These are phyloP conservation scores for Trichoderma hamatum DNA, from an alignment of 2,329 filamentous ascomycete species.

Conservation along the genomic window DNA sequence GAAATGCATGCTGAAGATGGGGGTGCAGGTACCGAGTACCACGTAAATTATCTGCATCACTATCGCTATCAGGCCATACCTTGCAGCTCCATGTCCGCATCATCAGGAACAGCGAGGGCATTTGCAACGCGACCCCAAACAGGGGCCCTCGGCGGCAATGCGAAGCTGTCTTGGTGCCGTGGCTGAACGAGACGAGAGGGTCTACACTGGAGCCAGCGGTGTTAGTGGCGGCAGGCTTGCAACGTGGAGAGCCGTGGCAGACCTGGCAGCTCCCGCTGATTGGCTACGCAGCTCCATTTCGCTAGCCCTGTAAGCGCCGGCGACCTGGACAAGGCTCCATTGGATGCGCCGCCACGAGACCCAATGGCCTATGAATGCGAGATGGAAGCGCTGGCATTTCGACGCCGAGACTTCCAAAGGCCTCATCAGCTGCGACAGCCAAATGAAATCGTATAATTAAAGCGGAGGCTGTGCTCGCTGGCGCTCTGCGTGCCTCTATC, in stretches of 20 bases:
- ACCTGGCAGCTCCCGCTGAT: constrained; percentile 14
- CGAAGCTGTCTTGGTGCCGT: constrained; percentile 5
- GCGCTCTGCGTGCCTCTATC: neutral
- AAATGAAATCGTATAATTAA: constrained; percentile 2
- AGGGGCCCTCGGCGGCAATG: constrained; percentile 20
- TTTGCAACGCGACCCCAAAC: constrained; percentile 10
- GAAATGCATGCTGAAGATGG: neutral
- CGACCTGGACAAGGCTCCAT: constrained; percentile 15
- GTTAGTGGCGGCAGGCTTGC: constrained; percentile 26
- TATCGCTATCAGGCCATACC: neutral
- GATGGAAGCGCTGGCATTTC: constrained; percentile 29
- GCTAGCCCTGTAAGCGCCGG: constrained; percentile 27
- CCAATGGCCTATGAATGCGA: constrained; percentile 9
- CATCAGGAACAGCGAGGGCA: neutral
- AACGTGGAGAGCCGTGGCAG: constrained; percentile 1
- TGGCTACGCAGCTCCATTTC: constrained; percentile 17
- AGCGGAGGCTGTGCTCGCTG: neutral
- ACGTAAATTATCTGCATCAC: neutral
- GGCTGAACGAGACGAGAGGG: neutral
- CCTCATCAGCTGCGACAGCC: constrained; percentile 11
- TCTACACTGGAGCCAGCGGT: constrained; percentile 2
- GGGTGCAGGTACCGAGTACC: neutral
- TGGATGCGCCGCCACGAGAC: neutral
- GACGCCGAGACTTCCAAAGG: constrained; percentile 28
- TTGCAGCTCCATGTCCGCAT: neutral